Base-by-base conservation (phyloP, 495 filamentous ascomycete genomes). In the Hypoxylon rickii region DNA sequence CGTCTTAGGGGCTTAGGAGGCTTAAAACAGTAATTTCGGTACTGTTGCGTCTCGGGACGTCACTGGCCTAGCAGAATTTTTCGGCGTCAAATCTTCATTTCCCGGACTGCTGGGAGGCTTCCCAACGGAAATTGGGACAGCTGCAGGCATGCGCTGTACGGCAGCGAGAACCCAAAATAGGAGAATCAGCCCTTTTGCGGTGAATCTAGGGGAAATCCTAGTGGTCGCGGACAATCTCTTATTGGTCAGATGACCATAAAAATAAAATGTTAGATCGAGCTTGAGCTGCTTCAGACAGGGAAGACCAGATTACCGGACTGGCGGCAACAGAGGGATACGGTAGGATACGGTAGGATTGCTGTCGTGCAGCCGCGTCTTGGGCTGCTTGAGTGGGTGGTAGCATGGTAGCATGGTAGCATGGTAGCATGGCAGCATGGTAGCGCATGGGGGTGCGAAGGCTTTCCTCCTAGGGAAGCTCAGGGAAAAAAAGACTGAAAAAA, bases 61-160 rank as follows among this genome's bases (percentile, higher is more conserved):
- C n/a, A n/a, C n/a, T n/a, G n/a, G n/a, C n/a, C n/a, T n/a, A n/a
- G n/a, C n/a, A n/a, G n/a, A n/a, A n/a, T n/a, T n/a, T n/a, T n/a
- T n/a, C n/a, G n/a, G n/a, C n/a, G n/a, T n/a, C n/a, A n/a, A n/a
- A n/a, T 44, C 48, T 29, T 33, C 44, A 61, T 55, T 51, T 50
- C 57, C 44, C 45, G 47, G 47, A 39, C 31, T 29, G 45, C 41
- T 47, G 58, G 58, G 46, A 56, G 18, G 20, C n/a, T 44, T 56
- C 52, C 47, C 58, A 62, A 62, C 51, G 42, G 41, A 56, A 56
- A 52, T 62, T 56, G 47, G 45, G 10, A 34, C 21, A 42, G 34
- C 47, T 39, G 38, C 38, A 41, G 15, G 32, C 18, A 24, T 37
- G 29, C 15, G 34, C 22, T 34, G 50, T 38, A 44, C 7, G 31